Evolutionary conservation across 352 stramenopile species (phyloP).

Genomic region (Phytophthora quininea): DNA sequence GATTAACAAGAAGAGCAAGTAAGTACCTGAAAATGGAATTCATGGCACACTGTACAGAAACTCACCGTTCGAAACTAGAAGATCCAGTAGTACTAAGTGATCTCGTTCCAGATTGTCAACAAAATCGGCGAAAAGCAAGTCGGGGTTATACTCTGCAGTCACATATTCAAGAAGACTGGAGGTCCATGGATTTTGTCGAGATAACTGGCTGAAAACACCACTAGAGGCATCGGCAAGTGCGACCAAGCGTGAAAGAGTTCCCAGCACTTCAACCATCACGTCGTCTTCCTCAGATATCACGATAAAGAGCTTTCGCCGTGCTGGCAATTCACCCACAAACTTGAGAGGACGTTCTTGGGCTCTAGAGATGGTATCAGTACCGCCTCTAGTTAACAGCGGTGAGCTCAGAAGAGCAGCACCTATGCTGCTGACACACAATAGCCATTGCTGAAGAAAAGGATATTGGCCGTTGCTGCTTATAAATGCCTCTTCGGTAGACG

Average conservation of each 20-base stretch:
- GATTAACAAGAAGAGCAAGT: constrained; percentile 3
- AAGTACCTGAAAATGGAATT: background rate
- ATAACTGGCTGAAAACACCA: background rate
- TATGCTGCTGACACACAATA: constrained; percentile 41
- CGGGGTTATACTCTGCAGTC: constrained; percentile 43
- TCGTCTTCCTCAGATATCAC: constrained; percentile 76
- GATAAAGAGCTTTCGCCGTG: constrained; percentile 42
- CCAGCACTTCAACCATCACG: constrained; percentile 66
- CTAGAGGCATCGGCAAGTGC: background rate
- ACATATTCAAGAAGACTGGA: constrained; percentile 18
- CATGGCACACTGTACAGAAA: background rate
- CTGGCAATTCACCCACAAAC: constrained; percentile 22
- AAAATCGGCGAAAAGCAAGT: constrained; percentile 67
- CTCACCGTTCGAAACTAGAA: constrained; percentile 75
- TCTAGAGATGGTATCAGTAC: background rate
- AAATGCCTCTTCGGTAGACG: constrained; percentile 41
- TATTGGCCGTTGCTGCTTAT: constrained; percentile 41
- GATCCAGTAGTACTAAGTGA: constrained; percentile 72
- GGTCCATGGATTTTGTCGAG: background rate
- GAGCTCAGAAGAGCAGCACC: constrained; percentile 23
- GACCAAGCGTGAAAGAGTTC: constrained; percentile 43
- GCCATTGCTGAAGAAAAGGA: constrained; percentile 68
- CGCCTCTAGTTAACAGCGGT: background rate
- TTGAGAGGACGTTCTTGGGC: background rate
- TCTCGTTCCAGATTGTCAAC: constrained; percentile 53